Evolutionary conservation across 2,329 filamentous ascomycete species (phyloP), one percentile per base, ranked within the genome.

Genomic region (Cylindrodendrum hubeiense): DNA sequence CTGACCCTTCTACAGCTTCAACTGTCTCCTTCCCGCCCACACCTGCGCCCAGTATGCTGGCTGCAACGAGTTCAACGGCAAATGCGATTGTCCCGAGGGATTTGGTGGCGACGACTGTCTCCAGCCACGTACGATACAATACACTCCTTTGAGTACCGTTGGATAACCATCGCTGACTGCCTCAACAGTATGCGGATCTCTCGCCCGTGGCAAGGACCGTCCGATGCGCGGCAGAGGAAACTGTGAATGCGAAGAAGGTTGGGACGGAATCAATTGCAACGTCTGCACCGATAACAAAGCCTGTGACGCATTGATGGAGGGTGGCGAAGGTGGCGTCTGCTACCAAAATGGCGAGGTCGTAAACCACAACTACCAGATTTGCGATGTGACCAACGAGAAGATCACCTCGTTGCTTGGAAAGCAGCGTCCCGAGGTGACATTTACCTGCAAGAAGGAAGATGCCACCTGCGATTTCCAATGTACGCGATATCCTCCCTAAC

Each of bases 181-280:
- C n/a, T 34, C 52, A 15, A 10, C 52, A 86, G 90, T 97, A 7
- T 99, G 96, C 77, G 96, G 95, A 62, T 96, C 95, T 39, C 85
- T 98, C 43, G 89, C 93, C 41, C 91, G 94, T 73, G 95, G 94
- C 69, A 87, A 87, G 71, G 90, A 98, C 74, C 88, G 96, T 72
- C 88, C 91, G 22, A 90, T 93, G 77, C 89, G 96, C 76, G 83
- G 89, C 56, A 90, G 89, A 67, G 86, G 90, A 63, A 83, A 85
- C 43, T 99, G 96, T 81, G 84, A 94, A 44, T 99, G 96, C 79
- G 92, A 95, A 76, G 93, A 97, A 39, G 96, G 96, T 60, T 99
- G 96, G 96, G 89, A 89, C 43, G 96, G 96, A 68, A 95, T 99
- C 82, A 99, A 99, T 84, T 99, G 96, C 88, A 99, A 96, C 75